Base-by-base conservation (phyloP, 2,329 filamentous ascomycete genomes). In the Aspergillus hiratsukae region DNA sequence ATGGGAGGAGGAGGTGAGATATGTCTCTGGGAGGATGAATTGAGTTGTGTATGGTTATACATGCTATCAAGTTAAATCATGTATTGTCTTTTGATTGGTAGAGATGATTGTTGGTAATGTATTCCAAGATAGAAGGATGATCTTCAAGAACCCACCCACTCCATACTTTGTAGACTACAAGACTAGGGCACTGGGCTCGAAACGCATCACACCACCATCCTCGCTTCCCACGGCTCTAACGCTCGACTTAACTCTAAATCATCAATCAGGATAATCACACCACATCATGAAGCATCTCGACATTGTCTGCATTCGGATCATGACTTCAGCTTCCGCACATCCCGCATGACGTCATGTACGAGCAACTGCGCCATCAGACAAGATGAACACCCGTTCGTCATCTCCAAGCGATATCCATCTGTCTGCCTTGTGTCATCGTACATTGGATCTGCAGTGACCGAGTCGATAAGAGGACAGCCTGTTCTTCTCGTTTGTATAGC, bases 321-420 rank as follows among this genome's bases (percentile, higher is more conserved):
- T 66, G 66, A 67, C 59, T 61, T 67, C 64, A 69, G 49, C 57
- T 61, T 67, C 64, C 63, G 61, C 51, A 25, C 49, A 31, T 64
- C 61, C 60, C 64, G 64, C 65, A 64, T 72, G 69, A 72, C 69
- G 69, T 72, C 67, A 69, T 57, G 49, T 10, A 37, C 23, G 54
- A 61, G 53, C 56, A 58, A 59, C 54, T 58, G 57, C 61, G 59
- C 61, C 52, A 46, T 27, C 21, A 23, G 23, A 9, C 2, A 27
- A 27, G 23, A 46, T 14, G 43, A 46, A 37, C 14, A 37, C 31
- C 31, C 21, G 35, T 35, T 49, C 46, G 28, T 43, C 8, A 43
- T n/a, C 23, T 52, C 37, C 21, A 23, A 45, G 21, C 11, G n/a
- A 19, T 11, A 29, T 25, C 17, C 28, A 37, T 29, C 37, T 43